These are phyloP conservation scores for Leishmania lainsoni DNA, from an alignment of 208 protist genomes.

Conservation along the genomic window DNA sequence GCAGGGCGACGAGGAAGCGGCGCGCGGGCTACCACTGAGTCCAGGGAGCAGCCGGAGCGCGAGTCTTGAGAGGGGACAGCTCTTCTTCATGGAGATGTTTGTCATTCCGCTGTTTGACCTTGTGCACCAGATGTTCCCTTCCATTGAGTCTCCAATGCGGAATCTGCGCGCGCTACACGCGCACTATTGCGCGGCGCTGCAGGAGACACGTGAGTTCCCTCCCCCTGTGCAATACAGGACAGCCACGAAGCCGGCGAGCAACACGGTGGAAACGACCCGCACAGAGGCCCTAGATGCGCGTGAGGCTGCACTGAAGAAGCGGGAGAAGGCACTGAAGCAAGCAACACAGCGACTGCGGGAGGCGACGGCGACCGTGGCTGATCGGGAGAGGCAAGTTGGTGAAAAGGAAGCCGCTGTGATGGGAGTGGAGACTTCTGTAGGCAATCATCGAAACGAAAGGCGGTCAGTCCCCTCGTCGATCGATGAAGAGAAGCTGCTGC, in stretches of 20 bases:
- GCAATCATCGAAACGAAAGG: background rate
- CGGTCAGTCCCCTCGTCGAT: background rate
- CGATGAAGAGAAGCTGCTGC: constrained; percentile 26
- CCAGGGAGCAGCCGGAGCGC: constrained; percentile 43
- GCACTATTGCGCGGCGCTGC: constrained; percentile 38
- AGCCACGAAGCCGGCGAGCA: background rate
- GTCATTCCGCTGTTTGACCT: constrained; percentile 76
- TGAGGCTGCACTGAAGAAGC: constrained; percentile 8
- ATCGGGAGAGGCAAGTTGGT: constrained; percentile 11
- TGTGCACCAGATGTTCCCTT: constrained; percentile 65
- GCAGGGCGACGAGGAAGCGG: constrained; percentile 75
- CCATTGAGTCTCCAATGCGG: constrained; percentile 42
- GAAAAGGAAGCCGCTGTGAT: constrained; percentile 8
- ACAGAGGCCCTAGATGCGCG: constrained; percentile 1
- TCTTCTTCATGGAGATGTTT: constrained; percentile 77
- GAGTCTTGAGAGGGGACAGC: constrained; percentile 43
- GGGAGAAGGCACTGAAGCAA: constrained; percentile 26
- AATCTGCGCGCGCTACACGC: constrained; percentile 54
- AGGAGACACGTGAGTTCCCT: constrained; percentile 28
- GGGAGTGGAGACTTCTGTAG: background rate
- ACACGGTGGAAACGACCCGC: background rate
- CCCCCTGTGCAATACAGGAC: constrained; percentile 17
- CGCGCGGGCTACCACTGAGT: constrained; percentile 46
- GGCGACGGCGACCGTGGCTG: constrained; percentile 20
- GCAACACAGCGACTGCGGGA: constrained; percentile 24